Evolutionary conservation across 495 filamentous ascomycete species (phyloP).

Genomic region (Pseudotulostoma volvatum): DNA sequence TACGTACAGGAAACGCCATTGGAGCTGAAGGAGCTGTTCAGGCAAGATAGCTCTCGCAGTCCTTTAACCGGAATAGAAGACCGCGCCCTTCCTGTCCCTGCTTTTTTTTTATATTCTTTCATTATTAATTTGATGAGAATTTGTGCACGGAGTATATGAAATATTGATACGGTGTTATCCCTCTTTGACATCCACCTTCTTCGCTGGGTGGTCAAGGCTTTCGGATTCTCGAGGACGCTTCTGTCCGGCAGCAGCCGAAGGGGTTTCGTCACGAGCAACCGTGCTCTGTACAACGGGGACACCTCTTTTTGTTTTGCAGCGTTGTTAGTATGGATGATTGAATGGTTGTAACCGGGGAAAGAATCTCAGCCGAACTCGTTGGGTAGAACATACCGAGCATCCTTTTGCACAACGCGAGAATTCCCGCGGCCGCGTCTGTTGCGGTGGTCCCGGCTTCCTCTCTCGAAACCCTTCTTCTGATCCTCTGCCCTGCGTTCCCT

Average conservation of each 20-base stretch:
- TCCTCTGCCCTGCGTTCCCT: constrained; percentile 50
- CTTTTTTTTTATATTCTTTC: no score
- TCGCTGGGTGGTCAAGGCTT: constrained; percentile 21
- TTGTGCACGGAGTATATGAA: no score
- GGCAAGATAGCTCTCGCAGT: no score
- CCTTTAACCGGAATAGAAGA: no score
- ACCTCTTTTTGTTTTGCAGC: constrained; percentile 19
- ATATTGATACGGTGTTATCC: no score
- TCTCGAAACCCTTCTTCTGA: constrained; percentile 43
- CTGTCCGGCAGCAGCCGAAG: constrained; percentile 13
- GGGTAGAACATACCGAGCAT: constrained; percentile 22
- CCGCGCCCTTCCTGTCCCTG: no score
- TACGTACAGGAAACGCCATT: no score
- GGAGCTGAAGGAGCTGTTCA: no score
- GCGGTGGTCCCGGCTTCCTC: constrained; percentile 21
- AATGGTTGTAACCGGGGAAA: not conserved
- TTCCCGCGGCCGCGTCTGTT: constrained; percentile 13
- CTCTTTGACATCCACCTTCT: constrained; percentile 35
- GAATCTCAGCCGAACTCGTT: no score
- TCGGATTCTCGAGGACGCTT: constrained; percentile 33
- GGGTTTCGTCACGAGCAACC: constrained; percentile 8
- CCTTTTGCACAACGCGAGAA: constrained; percentile 22
- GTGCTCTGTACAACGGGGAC: constrained; percentile 34
- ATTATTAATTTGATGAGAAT: no score
- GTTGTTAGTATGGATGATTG: constrained; percentile 1